Base-by-base conservation (phyloP, 2,329 filamentous ascomycete species). In the Plectosphaerella plurivora region DNA sequence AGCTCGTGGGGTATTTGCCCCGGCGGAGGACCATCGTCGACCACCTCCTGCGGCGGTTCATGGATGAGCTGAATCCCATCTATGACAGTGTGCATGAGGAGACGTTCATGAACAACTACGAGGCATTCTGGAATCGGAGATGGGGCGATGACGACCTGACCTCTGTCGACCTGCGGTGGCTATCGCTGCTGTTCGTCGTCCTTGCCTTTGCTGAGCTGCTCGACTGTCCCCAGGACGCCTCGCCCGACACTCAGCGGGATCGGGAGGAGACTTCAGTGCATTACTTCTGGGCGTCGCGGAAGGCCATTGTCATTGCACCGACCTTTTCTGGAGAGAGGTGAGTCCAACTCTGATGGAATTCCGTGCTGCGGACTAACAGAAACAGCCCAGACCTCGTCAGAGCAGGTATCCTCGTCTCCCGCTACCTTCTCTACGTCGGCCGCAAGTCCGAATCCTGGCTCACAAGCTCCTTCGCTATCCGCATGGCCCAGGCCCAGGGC, bases 401-500 rank as follows among this genome's bases (percentile, higher is more conserved):
- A 33, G 69, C 70, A 12, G 71, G 70, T 3, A 63, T 71, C 12
- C 55, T 73, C 36, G 65, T 73, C 7, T 73, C 68, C 7, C 63
- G 68, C 0, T 73, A 73, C 55, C 61, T 72, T 15, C 65, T 72
- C 20, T 71, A 71, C 47, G 57, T 66, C n/a, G 60, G 68, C 25
- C 63, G 70, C 44, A 64, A 66, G 1, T 63, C 70, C 0, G 71
- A 73, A 53, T 65, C 64, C 5, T 73, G 71, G 71, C 62, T 73
- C 2, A 73, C 71, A 1, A 65, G 65, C 4, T 69, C 69, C 54
- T 72, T 73, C 44, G 71, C 71, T 1, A 69, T 72, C 57, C 68
- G 70, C 14, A 71, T 73, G 66, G 71, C 71, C 5, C 68, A 72
- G 52, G 70, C 69, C 0, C 70, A 73, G 49, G 70, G 71, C 1